phyloP scores from a whole-genome alignment of 768 basidiomycete genomes.

The Floccularia luteovirens region DNA sequence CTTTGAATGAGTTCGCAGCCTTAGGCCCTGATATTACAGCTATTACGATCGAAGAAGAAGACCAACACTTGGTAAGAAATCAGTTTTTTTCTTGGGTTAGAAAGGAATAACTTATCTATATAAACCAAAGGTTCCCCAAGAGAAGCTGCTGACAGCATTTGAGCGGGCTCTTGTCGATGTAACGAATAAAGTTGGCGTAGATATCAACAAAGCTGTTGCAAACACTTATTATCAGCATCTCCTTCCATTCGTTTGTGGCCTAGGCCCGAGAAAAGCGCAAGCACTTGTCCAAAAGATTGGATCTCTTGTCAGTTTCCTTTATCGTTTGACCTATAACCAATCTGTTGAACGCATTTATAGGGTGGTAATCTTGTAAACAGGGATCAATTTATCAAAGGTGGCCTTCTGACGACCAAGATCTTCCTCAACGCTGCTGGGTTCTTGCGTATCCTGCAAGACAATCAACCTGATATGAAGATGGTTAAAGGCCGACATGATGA shows the following conservation, averaged over 20 bases:
- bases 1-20: constrained; percentile 90
- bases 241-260: constrained; percentile 84
- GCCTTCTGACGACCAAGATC: constrained; percentile 77
- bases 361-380: constrained; percentile 85
- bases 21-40: constrained; percentile 79
- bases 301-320: constrained; percentile 45
- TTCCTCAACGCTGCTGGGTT: constrained; percentile 93
- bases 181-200: constrained; percentile 89
- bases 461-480: constrained; percentile 38
- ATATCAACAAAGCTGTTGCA: constrained; percentile 88
- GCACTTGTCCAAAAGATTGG: constrained; percentile 76
- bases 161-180: constrained; percentile 88
- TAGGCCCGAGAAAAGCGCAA: constrained; percentile 93
- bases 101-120: neutral
- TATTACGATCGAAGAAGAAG: constrained; percentile 77
- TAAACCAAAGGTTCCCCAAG: constrained; percentile 60
- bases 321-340: constrained; percentile 3
- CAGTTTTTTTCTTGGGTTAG: neutral
- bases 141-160: constrained; percentile 74
- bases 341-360: constrained; percentile 28
- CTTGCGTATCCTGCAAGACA: constrained; percentile 69
- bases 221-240: constrained; percentile 86
- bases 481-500: constrained; percentile 60
- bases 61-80: constrained; percentile 71
- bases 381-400: constrained; percentile 77